Evolutionary conservation across 768 basidiomycete genomes (phyloP).

Genomic region (Phaeotremella skinneri): DNA sequence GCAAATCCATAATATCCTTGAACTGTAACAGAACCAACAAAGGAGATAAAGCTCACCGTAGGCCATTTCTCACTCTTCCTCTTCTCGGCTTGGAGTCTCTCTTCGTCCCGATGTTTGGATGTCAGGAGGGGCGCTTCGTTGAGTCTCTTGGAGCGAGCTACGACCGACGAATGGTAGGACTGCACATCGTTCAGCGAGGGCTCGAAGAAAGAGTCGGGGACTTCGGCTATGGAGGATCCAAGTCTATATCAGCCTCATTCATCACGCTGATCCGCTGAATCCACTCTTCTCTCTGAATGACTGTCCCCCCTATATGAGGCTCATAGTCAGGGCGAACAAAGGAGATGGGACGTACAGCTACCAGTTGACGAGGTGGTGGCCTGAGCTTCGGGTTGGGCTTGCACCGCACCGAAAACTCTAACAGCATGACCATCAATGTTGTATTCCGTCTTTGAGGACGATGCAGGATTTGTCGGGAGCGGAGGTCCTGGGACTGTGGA

Average conservation of each 20-base stretch:
- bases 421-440: too few species aligned
- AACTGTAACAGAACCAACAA: too few species aligned
- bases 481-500: neutral
- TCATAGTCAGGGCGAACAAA: too few species aligned
- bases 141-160: slow-evolving; percentile 37
- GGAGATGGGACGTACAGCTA: too few species aligned
- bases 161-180: slow-evolving; percentile 38
- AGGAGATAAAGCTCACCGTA: slow-evolving; percentile 34
- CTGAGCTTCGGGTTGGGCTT: too few species aligned
- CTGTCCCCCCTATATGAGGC: too few species aligned
- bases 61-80: slow-evolving; percentile 47
- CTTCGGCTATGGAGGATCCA: slow-evolving; percentile 33
- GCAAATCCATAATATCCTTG: neutral
- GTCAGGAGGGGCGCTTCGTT: slow-evolving; percentile 48
- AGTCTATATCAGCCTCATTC: neutral
- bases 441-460: too few species aligned
- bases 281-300: too few species aligned
- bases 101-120: slow-evolving; percentile 42
- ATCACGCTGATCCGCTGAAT: neutral
- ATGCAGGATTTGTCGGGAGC: too few species aligned
- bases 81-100: slow-evolving; percentile 35
- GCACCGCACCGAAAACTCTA: too few species aligned
- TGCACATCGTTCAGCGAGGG: slow-evolving; percentile 45
- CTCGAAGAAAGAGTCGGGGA: slow-evolving; percentile 43
- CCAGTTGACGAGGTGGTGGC: too few species aligned